Evolutionary conservation across 179 eudicot genomes (phyloP).

Genomic region (Carnegiea gigantea): DNA sequence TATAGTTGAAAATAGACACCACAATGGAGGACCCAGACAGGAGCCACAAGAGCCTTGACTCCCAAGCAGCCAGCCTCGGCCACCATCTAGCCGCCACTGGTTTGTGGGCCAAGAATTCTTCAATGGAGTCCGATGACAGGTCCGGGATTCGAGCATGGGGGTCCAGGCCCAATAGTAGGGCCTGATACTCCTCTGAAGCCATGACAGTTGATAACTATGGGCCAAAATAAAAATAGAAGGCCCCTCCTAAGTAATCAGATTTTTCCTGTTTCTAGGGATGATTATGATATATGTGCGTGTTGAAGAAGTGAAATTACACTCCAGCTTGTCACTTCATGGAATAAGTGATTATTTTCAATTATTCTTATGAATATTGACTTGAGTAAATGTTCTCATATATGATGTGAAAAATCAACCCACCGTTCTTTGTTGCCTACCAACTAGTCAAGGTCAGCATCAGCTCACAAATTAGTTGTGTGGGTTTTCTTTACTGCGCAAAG

Average conservation of each 20-base stretch:
- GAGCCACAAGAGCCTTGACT: constrained; percentile 57
- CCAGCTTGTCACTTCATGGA: too few relatives aligned
- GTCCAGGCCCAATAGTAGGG: constrained; percentile 29
- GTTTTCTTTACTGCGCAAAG: neutral
- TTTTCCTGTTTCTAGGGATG: too few relatives aligned
- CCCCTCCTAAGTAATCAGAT: neutral
- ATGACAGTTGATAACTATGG: neutral
- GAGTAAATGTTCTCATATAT: too few relatives aligned
- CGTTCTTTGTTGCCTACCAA: neutral
- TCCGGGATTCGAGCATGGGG: constrained; percentile 38
- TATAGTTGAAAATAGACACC: constrained; percentile 57
- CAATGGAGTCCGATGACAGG: constrained; percentile 42
- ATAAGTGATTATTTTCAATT: too few relatives aligned
- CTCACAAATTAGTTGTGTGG: neutral
- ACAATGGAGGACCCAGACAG: constrained; percentile 61
- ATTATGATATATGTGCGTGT: neutral
- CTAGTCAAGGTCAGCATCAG: neutral
- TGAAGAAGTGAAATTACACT: too few relatives aligned
- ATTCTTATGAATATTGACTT: too few relatives aligned
- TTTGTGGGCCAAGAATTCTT: constrained; percentile 44
- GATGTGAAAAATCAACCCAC: neutral
- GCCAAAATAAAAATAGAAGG: neutral
- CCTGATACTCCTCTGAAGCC: constrained; percentile 25
- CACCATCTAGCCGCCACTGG: constrained; percentile 48
- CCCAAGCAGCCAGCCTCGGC: constrained; percentile 52